phyloP scores from a whole-genome alignment of 2,329 filamentous ascomycete genomes.

The Apiospora saccharicola region DNA sequence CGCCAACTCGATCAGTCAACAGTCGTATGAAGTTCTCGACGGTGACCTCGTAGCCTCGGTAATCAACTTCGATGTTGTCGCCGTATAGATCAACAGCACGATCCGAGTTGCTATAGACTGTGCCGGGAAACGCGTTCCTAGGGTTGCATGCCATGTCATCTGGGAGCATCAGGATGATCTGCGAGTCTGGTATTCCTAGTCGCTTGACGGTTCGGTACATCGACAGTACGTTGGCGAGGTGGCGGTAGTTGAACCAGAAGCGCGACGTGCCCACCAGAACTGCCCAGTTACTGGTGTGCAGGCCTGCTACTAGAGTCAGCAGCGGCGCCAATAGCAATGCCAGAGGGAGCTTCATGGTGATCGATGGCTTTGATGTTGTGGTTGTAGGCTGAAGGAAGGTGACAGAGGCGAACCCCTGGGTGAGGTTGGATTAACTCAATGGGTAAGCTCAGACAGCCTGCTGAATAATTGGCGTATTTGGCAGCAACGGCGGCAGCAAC shows the following conservation, averaged over 20 bases:
- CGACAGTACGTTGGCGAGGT: constrained; percentile 96
- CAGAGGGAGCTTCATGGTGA: constrained; percentile 62
- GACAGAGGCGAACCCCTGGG: constrained; percentile 3
- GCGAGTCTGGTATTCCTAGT: constrained; percentile 94
- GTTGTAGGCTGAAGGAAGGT: not conserved
- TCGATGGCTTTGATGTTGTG: not conserved
- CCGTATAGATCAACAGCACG: constrained; percentile 95
- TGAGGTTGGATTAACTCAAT: constrained; percentile 13
- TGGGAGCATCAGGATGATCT: constrained; percentile 99
- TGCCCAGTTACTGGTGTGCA: constrained; percentile 98
- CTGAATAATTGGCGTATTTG: constrained; percentile 15
- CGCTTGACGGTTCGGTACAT: constrained; percentile 98
- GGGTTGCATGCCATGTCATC: constrained; percentile 99
- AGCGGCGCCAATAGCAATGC: constrained; percentile 55
- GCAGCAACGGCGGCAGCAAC: not conserved
- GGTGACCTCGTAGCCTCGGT: constrained; percentile 96
- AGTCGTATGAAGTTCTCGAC: constrained; percentile 98
- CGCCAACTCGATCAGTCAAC: constrained; percentile 90
- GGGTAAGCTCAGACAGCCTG: not conserved
- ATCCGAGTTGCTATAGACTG: constrained; percentile 98
- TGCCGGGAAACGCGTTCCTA: constrained; percentile 95
- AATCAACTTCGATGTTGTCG: constrained; percentile 99
- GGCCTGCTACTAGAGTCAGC: constrained; percentile 57
- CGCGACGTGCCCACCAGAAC: constrained; percentile 98
- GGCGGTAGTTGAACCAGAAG: constrained; percentile 99